Percentiles rank a stretch among this genome's conserved stretches.
Conservation (phyloP, 2,329 filamentous ascomycete species). For the Penicillium griseofulvum region DNA sequence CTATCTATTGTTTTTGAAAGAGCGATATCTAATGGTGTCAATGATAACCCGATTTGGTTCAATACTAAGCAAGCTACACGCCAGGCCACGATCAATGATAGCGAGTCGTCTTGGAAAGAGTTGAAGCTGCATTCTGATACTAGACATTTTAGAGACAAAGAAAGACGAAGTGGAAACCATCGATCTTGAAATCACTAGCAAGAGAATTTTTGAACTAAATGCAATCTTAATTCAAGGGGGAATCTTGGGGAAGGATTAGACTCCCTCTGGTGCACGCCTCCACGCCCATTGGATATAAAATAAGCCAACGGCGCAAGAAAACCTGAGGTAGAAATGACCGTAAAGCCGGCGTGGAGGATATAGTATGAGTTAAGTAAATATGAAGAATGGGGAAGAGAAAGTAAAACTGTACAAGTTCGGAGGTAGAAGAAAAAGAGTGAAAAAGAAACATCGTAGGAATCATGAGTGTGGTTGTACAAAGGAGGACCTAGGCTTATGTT, state of each 20-base stretch:
- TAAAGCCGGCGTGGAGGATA: neutral
- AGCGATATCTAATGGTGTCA: constrained; percentile 1
- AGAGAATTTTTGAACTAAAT: neutral
- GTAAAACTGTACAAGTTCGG: constrained; percentile 6
- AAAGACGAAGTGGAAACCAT: neutral
- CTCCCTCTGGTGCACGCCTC: constrained; percentile 17
- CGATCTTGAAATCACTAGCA: neutral
- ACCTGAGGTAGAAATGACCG: neutral
- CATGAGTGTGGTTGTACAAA: constrained; percentile 16
- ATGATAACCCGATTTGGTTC: neutral
- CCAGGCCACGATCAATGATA: neutral
- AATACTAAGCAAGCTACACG: neutral
- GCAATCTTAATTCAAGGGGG: constrained; percentile 21
- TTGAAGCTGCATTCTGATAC: neutral
- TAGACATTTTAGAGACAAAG: neutral
- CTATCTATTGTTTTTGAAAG: neutral
- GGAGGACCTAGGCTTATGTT: constrained; percentile 10
- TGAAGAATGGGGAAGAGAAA: neutral
- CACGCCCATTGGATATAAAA: constrained; percentile 16
- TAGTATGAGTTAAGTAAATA: neutral
- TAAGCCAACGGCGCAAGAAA: neutral
- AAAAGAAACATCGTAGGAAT: constrained; percentile 11
- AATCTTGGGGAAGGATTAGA: constrained; percentile 21
- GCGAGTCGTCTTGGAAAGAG: neutral
- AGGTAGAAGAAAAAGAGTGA: constrained; percentile 6